Conservation (phyloP, 2,329 filamentous ascomycete genomes). For the Talaromyces islandicus region DNA sequence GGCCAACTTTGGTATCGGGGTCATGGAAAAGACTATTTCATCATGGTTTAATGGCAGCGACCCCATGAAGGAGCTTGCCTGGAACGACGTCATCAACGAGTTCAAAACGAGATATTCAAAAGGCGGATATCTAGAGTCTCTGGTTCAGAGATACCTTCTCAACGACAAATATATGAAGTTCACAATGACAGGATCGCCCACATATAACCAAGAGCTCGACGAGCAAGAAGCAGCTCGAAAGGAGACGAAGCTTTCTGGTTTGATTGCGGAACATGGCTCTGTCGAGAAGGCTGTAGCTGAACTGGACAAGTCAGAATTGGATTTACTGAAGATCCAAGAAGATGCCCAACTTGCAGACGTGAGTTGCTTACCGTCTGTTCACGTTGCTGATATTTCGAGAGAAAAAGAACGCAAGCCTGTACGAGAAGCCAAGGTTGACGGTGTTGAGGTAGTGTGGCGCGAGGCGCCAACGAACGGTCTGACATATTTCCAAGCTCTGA, state of each 20-base stretch:
- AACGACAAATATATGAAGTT: slow-evolving; percentile 85
- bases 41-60: slow-evolving; percentile 95
- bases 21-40: slow-evolving; percentile 81
- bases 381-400: slow-evolving; percentile 83
- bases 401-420: slow-evolving; percentile 68
- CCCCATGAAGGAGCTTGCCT: slow-evolving; percentile 83
- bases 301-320: slow-evolving; percentile 71
- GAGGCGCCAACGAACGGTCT: slow-evolving; percentile 91
- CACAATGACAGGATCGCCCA: slow-evolving; percentile 82
- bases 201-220: slow-evolving; percentile 66
- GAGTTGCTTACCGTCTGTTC: slow-evolving; percentile 78
- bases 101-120: slow-evolving; percentile 74
- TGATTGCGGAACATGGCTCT: slow-evolving; percentile 62
- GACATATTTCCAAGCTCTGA: slow-evolving; percentile 90
- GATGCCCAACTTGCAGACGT: slow-evolving; percentile 79
- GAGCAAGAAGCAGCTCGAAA: slow-evolving; percentile 72
- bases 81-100: slow-evolving; percentile 78
- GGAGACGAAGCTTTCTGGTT: slow-evolving; percentile 65
- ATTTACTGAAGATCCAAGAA: slow-evolving; percentile 74
- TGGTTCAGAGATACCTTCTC: slow-evolving; percentile 85
- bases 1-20: slow-evolving; percentile 84
- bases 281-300: slow-evolving; percentile 65
- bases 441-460: slow-evolving; percentile 75
- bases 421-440: slow-evolving; percentile 51
- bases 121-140: slow-evolving; percentile 72